These are phyloP conservation scores for Diaporthe sp. DNA, from an alignment of 2,329 filamentous ascomycete species.

Conservation along the genomic window DNA sequence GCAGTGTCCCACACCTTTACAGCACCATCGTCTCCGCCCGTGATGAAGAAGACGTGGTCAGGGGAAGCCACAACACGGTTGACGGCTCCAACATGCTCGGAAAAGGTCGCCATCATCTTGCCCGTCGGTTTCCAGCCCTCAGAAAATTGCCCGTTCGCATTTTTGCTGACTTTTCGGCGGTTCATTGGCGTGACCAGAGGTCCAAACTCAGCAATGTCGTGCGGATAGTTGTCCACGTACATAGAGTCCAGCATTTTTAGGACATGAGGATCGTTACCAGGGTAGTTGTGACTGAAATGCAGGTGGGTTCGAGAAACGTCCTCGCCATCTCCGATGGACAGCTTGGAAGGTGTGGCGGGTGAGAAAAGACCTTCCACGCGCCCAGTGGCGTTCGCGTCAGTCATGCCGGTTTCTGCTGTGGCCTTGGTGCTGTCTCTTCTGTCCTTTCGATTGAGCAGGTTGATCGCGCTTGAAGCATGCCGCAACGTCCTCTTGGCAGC, in stretches of 20 bases:
- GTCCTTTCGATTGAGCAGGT: slow-evolving; percentile 71
- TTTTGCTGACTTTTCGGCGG: slow-evolving; percentile 63
- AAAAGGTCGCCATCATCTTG: slow-evolving; percentile 86
- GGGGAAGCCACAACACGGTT: slow-evolving; percentile 87
- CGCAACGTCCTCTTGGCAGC: slow-evolving; percentile 63
- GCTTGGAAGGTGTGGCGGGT: slow-evolving; percentile 51
- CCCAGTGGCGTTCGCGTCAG: slow-evolving; percentile 72
- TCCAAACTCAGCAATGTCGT: slow-evolving; percentile 79
- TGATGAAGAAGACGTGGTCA: slow-evolving; percentile 95
- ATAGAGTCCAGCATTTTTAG: slow-evolving; percentile 85
- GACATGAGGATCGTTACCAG: slow-evolving; percentile 80
- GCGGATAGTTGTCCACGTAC: slow-evolving; percentile 80
- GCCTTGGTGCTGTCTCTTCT: slow-evolving; percentile 73
- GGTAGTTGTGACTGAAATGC: slow-evolving; percentile 83
- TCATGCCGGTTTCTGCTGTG: slow-evolving; percentile 70
- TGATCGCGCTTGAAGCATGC: slow-evolving; percentile 72
- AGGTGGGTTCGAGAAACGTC: slow-evolving; percentile 60
- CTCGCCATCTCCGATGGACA: slow-evolving; percentile 49
- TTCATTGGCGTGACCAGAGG: slow-evolving; percentile 82
- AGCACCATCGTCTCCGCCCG: slow-evolving; percentile 89
- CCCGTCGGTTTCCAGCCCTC: slow-evolving; percentile 87
- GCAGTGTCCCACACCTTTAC: slow-evolving; percentile 95
- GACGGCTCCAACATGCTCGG: slow-evolving; percentile 87
- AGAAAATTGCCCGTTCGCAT: slow-evolving; percentile 62
- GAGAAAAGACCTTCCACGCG: slow-evolving; percentile 71